phyloP scores from a whole-genome alignment of 208 protist genomes.

The Trypanosoma caninum region DNA sequence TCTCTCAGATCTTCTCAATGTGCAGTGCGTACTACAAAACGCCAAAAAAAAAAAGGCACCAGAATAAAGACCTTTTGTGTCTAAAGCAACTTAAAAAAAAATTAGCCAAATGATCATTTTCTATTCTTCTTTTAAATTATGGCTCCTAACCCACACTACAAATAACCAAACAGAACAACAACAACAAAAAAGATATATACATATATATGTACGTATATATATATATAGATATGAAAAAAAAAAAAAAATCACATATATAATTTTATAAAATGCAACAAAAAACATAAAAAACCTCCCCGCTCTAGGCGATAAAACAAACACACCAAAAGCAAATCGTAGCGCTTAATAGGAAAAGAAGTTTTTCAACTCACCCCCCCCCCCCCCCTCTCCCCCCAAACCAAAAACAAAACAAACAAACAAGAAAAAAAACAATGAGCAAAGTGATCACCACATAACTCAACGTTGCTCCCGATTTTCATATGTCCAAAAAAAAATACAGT shows the following conservation, averaged over 20 bases:
- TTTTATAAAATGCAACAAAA: background rate
- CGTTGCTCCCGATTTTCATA: conserved; percentile 86
- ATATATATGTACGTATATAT: background rate
- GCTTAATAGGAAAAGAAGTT: no score
- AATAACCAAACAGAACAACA: background rate
- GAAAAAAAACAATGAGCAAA: background rate
- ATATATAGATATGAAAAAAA: background rate
- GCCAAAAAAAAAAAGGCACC: conserved; percentile 27
- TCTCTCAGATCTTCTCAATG: conserved; percentile 29
- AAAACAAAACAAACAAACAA: conserved; percentile 1
- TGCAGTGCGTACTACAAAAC: conserved; percentile 19
- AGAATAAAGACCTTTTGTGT: conserved; percentile 26
- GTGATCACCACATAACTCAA: background rate
- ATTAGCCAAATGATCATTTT: background rate
- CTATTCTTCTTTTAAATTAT: background rate
- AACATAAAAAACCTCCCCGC: background rate
- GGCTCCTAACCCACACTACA: background rate
- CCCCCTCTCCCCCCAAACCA: no score
- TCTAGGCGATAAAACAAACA: background rate
- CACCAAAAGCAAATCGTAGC: background rate
- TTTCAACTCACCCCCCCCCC: no score
- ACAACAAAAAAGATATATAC: background rate
- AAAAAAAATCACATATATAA: background rate
- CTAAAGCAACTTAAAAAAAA: background rate
- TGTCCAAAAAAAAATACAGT: conserved; percentile 88